Evolutionary conservation across 805 yeast species (phyloP).

Genomic region (Starmerella floris): DNA sequence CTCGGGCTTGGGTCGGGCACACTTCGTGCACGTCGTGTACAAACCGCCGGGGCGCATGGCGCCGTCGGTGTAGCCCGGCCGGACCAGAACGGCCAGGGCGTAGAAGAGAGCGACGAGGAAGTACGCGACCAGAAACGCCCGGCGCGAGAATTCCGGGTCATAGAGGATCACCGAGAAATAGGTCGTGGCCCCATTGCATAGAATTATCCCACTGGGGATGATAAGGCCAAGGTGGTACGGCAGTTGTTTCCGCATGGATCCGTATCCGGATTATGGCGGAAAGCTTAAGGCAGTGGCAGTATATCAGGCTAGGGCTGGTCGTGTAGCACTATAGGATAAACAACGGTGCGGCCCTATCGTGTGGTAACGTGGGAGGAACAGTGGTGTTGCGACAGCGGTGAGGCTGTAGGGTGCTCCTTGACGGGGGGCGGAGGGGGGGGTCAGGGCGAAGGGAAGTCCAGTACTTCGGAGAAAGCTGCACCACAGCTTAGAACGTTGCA

Average conservation of each 20-base stretch:
- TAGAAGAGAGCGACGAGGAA: constrained; percentile 65
- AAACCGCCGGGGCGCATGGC: constrained; percentile 1
- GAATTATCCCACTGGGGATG: constrained; percentile 14
- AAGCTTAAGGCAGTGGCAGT: too few species aligned
- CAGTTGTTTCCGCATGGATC: constrained; percentile 6
- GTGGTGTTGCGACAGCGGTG: neutral
- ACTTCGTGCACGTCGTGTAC: constrained; percentile 18
- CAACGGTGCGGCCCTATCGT: too few species aligned
- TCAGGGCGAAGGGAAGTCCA: too few species aligned
- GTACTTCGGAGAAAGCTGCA: too few species aligned
- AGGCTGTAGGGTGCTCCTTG: neutral
- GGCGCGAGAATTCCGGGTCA: constrained; percentile 7
- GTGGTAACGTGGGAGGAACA: too few species aligned
- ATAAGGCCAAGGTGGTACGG: constrained; percentile 19
- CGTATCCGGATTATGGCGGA: too few species aligned
- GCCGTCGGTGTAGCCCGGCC: constrained; percentile 42
- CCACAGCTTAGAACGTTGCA: too few species aligned
- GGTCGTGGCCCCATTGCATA: constrained; percentile 14
- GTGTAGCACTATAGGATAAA: too few species aligned
- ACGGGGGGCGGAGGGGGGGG: too few species aligned
- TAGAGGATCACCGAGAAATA: constrained; percentile 7
- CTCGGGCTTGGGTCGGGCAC: constrained; percentile 30
- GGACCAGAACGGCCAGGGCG: constrained; percentile 45
- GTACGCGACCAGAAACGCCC: constrained; percentile 13
- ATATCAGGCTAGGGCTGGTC: too few species aligned